Conservation (phyloP, 345 rosid genomes). For the Aurinia saxatilis region DNA sequence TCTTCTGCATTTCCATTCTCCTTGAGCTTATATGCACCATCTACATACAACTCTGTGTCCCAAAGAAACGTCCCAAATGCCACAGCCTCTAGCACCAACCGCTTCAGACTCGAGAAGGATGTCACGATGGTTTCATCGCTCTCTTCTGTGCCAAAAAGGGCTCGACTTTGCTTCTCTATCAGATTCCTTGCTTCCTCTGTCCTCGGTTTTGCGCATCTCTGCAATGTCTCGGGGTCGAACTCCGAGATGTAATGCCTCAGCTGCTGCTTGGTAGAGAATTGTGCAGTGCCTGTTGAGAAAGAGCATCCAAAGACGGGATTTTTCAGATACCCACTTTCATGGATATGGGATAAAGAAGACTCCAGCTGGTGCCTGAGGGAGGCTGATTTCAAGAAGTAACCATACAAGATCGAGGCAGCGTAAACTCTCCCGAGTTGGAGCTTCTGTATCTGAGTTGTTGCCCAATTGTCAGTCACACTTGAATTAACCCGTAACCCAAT, state of each 20-base stretch:
- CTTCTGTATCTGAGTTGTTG: slow-evolving; percentile 56
- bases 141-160: slow-evolving; percentile 57
- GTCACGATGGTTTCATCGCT: slow-evolving; percentile 51
- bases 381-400: slow-evolving; percentile 83
- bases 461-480: slow-evolving; percentile 81
- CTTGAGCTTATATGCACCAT: slow-evolving; percentile 57
- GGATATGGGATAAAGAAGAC: slow-evolving; percentile 30
- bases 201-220: slow-evolving; percentile 60
- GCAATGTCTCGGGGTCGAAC: slow-evolving; percentile 61
- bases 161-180: slow-evolving; percentile 67
- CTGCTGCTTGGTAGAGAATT: slow-evolving; percentile 23
- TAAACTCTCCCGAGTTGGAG: slow-evolving; percentile 48
- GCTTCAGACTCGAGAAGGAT: slow-evolving; percentile 79
- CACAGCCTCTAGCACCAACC: slow-evolving; percentile 82
- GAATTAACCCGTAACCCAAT: slow-evolving; percentile 69
- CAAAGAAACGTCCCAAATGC: slow-evolving; percentile 95
- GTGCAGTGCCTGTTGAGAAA: slow-evolving; percentile 1
- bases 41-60: slow-evolving; percentile 73
- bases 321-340: slow-evolving; percentile 30
- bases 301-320: slow-evolving; percentile 44
- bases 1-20: slow-evolving; percentile 33
- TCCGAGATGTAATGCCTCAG: slow-evolving; percentile 60
- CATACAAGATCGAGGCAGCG: slow-evolving; percentile 64
- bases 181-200: slow-evolving; percentile 59
- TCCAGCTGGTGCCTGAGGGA: slow-evolving; percentile 66